Evolutionary conservation across 2,329 filamentous ascomycete genomes (phyloP).

Genomic region (Microascus cirrosus): DNA sequence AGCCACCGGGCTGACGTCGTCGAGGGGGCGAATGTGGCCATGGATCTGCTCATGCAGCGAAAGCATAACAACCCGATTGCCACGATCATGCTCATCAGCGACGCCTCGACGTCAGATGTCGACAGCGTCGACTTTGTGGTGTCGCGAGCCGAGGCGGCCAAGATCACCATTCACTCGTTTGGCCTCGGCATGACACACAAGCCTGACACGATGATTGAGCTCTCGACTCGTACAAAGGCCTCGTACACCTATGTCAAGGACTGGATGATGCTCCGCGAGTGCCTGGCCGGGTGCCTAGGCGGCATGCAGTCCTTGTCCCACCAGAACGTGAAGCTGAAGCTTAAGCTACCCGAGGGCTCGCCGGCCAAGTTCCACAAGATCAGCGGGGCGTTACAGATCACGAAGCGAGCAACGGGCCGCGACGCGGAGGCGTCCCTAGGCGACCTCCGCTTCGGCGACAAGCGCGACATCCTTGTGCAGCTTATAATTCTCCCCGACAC

Average conservation of each 20-base stretch:
- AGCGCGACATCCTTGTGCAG: conserved; percentile 86
- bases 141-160: conserved; percentile 90
- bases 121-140: conserved; percentile 98
- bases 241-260: conserved; percentile 98
- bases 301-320: conserved; percentile 91
- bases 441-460: conserved; percentile 90
- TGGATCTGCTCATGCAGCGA: conserved; percentile 97
- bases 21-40: conserved; percentile 93
- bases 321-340: conserved; percentile 92
- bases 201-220: conserved; percentile 95
- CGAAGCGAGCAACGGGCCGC: conserved; percentile 86
- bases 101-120: conserved; percentile 85
- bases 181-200: conserved; percentile 95
- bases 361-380: conserved; percentile 99
- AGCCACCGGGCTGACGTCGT: conserved; percentile 93
- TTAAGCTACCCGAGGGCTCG: conserved; percentile 88
- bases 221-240: conserved; percentile 90
- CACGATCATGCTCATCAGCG: conserved; percentile 92
- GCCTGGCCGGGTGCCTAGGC: conserved; percentile 84
- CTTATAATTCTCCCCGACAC: conserved; percentile 85
- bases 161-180: conserved; percentile 94
- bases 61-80: conserved; percentile 93
- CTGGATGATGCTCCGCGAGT: conserved; percentile 99
- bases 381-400: conserved; percentile 89
- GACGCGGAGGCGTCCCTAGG: conserved; percentile 89